Percentiles rank a stretch among this genome's conserved stretches.
Conservation (phyloP, 805 yeast genomes). For the Candida multigemmis region DNA sequence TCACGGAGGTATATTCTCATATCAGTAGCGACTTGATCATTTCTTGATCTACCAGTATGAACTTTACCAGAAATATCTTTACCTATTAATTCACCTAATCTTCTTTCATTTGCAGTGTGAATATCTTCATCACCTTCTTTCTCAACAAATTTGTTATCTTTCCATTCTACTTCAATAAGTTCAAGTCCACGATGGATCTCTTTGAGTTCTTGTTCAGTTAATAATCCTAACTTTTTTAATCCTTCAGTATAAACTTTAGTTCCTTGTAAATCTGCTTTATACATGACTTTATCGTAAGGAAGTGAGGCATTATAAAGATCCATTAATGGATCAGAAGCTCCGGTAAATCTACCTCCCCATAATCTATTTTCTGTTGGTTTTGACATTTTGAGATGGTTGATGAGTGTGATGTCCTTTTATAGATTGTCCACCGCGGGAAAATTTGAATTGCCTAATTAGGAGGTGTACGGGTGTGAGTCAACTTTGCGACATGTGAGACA, state of each 20-base stretch:
- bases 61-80: conserved; percentile 92
- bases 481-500: too few species aligned
- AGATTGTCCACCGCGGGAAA: background rate
- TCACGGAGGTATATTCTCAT: conserved; percentile 92
- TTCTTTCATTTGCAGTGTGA: conserved; percentile 97
- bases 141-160: conserved; percentile 52
- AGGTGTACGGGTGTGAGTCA: too few species aligned
- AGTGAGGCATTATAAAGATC: conserved; percentile 93
- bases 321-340: conserved; percentile 95
- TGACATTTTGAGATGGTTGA: too few species aligned
- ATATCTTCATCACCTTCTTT: conserved; percentile 94
- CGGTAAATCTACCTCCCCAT: conserved; percentile 99
- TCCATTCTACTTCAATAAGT: conserved; percentile 75
- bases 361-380: conserved; percentile 62
- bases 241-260: conserved; percentile 91
- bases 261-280: conserved; percentile 87
- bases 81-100: conserved; percentile 94
- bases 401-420: background rate
- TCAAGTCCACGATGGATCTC: conserved; percentile 82
- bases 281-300: conserved; percentile 94
- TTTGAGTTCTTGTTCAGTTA: conserved; percentile 61
- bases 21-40: conserved; percentile 99
- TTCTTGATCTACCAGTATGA: conserved; percentile 98
- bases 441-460: background rate
- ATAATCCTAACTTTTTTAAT: conserved; percentile 64